Percentiles rank a stretch among this genome's conserved stretches.
These are phyloP conservation scores for Cordyceps tenuipes DNA, from an alignment of 2,329 filamentous ascomycete genomes.

Conservation along the genomic window DNA sequence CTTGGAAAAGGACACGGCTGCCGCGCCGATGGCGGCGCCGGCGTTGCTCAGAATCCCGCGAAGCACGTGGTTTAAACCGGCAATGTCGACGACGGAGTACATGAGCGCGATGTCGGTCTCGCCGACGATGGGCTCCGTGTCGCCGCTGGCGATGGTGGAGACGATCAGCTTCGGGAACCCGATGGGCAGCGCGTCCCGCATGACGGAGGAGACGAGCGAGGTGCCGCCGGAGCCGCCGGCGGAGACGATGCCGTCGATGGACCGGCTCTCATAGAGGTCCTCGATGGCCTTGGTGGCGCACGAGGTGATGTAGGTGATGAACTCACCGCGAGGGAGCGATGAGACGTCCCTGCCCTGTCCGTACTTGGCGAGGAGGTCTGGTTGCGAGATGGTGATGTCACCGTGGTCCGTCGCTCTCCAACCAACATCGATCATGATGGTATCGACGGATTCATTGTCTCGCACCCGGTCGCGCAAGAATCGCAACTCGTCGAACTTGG, in stretches of 20 bases:
- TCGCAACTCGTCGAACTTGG: slow-evolving; percentile 51
- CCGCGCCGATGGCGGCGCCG: slow-evolving; percentile 50
- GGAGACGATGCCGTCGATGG: slow-evolving; percentile 48
- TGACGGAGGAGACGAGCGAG: slow-evolving; percentile 49
- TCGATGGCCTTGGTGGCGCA: slow-evolving; percentile 36
- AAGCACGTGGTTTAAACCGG: slow-evolving; percentile 54
- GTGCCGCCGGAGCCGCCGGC: slow-evolving; percentile 58
- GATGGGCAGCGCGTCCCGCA: slow-evolving; percentile 52
- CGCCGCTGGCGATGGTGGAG: slow-evolving; percentile 60
- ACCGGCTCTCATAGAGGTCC: slow-evolving; percentile 26
- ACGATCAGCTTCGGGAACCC: slow-evolving; percentile 64
- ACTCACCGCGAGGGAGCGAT: slow-evolving; percentile 40
- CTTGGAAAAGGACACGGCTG: slow-evolving; percentile 39
- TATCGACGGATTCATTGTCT: slow-evolving; percentile 12
- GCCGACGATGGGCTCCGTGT: slow-evolving; percentile 55
- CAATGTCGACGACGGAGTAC: slow-evolving; percentile 64
- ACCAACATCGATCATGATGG: slow-evolving; percentile 37
- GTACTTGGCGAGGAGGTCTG: slow-evolving; percentile 30
- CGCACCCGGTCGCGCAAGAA: slow-evolving; percentile 43
- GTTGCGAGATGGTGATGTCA: slow-evolving; percentile 39
- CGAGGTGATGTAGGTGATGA: slow-evolving; percentile 46
- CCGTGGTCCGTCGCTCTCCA: slow-evolving; percentile 32
- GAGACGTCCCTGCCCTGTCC: slow-evolving; percentile 24
- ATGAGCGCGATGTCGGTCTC: slow-evolving; percentile 63
- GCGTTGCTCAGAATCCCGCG: slow-evolving; percentile 53